Percentiles rank a stretch among this genome's conserved stretches.
These are phyloP conservation scores for Wickerhamomyces hampshirensis DNA, from an alignment of 805 yeast genomes.

Conservation along the genomic window DNA sequence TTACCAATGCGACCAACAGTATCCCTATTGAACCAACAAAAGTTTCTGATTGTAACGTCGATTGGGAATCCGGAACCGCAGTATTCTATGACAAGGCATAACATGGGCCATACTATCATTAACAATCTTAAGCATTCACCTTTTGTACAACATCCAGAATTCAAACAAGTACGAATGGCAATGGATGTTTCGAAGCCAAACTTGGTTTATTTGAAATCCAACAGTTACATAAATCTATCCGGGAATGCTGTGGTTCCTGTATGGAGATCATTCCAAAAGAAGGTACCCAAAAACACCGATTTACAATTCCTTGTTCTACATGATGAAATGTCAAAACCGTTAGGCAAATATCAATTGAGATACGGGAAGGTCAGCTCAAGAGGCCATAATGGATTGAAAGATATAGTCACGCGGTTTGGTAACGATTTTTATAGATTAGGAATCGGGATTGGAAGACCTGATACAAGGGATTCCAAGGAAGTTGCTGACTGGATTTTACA, in stretches of 20 bases:
- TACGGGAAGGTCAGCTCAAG: constrained; percentile 56
- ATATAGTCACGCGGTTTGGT: constrained; percentile 45
- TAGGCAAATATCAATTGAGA: constrained; percentile 65
- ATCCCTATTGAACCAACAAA: constrained; percentile 11
- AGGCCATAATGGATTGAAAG: constrained; percentile 82
- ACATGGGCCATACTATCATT: constrained; percentile 63
- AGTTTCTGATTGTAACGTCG: constrained; percentile 37
- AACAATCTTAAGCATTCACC: constrained; percentile 25
- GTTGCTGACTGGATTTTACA: constrained; percentile 62
- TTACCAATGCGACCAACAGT: background rate
- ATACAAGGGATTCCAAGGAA: constrained; percentile 32
- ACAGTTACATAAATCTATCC: constrained; percentile 63
- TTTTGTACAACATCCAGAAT: constrained; percentile 3
- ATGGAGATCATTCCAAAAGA: constrained; percentile 36
- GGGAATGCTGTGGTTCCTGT: constrained; percentile 52
- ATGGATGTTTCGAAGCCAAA: constrained; percentile 16
- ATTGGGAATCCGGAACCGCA: constrained; percentile 75
- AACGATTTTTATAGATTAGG: constrained; percentile 58
- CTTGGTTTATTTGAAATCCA: constrained; percentile 45
- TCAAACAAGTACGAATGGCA: constrained; percentile 14
- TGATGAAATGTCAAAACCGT: constrained; percentile 67
- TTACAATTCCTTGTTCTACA: constrained; percentile 57
- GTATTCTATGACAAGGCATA: constrained; percentile 65
- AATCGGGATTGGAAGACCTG: constrained; percentile 75
- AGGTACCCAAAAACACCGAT: constrained; percentile 20